These are phyloP conservation scores for Hippophae gyantsensis DNA, from an alignment of 306 rosid species.

Conservation along the genomic window DNA sequence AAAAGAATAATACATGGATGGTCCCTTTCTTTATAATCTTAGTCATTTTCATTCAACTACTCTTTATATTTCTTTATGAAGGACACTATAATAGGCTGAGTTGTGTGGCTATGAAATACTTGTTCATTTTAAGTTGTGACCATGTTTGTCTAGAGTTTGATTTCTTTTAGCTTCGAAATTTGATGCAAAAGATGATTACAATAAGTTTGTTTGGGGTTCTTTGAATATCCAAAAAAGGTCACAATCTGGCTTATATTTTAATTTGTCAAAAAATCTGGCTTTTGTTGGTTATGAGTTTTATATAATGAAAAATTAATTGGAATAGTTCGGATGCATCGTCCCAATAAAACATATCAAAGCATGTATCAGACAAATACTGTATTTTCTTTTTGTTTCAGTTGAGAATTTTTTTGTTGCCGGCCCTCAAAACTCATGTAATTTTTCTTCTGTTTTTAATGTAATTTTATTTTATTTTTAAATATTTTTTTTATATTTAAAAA, in stretches of 20 bases:
- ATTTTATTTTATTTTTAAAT: too few relatives aligned
- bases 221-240: not conserved
- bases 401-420: conserved; percentile 18
- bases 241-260: not conserved
- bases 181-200: not conserved
- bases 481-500: too few relatives aligned
- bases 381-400: conserved; percentile 3
- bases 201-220: not conserved
- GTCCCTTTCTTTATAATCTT: conserved; percentile 1
- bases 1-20: conserved; percentile 7
- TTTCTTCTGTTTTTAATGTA: too few relatives aligned
- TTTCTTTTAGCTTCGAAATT: not conserved
- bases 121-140: not conserved
- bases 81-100: not conserved
- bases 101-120: not conserved
- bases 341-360: not conserved
- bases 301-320: not conserved
- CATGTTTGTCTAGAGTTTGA: not conserved
- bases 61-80: too few relatives aligned
- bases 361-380: not conserved
- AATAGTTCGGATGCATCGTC: conserved; percentile 21
- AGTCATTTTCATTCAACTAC: not conserved
- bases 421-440: not conserved
- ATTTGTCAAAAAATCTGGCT: too few relatives aligned
- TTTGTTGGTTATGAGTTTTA: too few relatives aligned